Conservation (phyloP, 2,329 filamentous ascomycete species). For the Trichophyton benhamiae region DNA sequence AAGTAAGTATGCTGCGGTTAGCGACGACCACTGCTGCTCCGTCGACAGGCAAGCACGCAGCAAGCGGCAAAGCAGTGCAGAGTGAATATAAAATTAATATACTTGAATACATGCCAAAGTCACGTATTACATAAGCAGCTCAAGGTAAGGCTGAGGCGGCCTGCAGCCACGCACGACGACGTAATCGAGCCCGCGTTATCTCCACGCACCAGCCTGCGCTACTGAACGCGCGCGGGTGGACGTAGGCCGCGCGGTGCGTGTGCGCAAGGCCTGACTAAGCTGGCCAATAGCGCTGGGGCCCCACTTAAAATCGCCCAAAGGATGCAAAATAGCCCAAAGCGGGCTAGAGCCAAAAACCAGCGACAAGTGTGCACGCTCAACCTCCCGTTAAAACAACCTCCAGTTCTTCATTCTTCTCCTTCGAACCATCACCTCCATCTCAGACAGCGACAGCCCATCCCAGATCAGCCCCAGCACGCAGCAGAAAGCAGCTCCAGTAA, state of each 20-base stretch:
- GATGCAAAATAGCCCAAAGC: conserved; percentile 11
- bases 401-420: conserved; percentile 3
- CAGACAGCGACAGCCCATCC: not conserved
- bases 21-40: too few species aligned
- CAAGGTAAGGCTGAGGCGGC: not conserved
- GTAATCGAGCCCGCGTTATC: not conserved
- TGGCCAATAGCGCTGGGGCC: not conserved
- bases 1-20: too few species aligned
- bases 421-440: conserved; percentile 13
- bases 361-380: conserved; percentile 12
- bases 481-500: not conserved
- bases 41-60: not conserved
- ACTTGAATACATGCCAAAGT: not conserved
- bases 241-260: not conserved
- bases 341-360: conserved; percentile 18
- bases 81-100: not conserved
- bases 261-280: not conserved
- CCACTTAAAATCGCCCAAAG: conserved; percentile 5
- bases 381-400: conserved; percentile 11
- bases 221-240: not conserved
- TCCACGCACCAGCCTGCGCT: not conserved
- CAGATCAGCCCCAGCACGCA: not conserved
- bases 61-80: not conserved
- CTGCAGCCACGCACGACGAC: not conserved
- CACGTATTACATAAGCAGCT: not conserved